Base-by-base conservation (phyloP, 106 monocot species). In the Hemerocallis citrina region DNA sequence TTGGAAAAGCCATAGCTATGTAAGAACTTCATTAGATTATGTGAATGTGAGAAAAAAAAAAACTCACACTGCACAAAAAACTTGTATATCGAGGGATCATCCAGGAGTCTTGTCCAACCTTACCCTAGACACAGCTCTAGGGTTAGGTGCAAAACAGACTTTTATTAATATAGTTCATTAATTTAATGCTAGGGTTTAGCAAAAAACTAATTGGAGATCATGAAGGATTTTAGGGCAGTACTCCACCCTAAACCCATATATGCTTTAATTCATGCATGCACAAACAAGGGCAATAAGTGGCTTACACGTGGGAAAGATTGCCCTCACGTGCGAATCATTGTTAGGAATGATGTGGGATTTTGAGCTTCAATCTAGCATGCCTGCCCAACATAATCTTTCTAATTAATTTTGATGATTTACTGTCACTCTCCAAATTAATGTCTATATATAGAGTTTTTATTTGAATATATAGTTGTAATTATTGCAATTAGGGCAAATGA, bases 41-140 rank as follows among this genome's bases (percentile, higher is more conserved):
- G 51, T 51, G 51, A 51, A n/a, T n/a, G n/a, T n/a, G n/a, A n/a
- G n/a, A 10, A 51, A 2, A 28, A 27, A 16, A 51, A 31, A 54
- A 31, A 32, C 52, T 30, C 52, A 54, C 52, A 31, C 52, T 54
- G 52, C 52, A 54, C 52, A 54, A 54, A 54, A 31, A 16, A 6
- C 52, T 54, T 54, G 30, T 21, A 16, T 31, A 31, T 54, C 30
- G 16, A 54, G 52, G 52, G 30, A 54, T 9, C 30, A 30, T 54
- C 52, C 52, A 3, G 20, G 52, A 6, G 28, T 31, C 15, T 31
- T 54, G 52, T 54, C 52, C n/a, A 31, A 5, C 51, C 16, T 31
- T 15, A 30, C 49, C 49, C 30, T 54, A 15, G 31, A n/a, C 52
- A 54, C 28, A 15, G 28, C 0, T 31, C 15, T 30, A 4, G 31